Evolutionary conservation across 768 basidiomycete genomes (phyloP).

Genomic region (Sporobolomyces pararoseus): DNA sequence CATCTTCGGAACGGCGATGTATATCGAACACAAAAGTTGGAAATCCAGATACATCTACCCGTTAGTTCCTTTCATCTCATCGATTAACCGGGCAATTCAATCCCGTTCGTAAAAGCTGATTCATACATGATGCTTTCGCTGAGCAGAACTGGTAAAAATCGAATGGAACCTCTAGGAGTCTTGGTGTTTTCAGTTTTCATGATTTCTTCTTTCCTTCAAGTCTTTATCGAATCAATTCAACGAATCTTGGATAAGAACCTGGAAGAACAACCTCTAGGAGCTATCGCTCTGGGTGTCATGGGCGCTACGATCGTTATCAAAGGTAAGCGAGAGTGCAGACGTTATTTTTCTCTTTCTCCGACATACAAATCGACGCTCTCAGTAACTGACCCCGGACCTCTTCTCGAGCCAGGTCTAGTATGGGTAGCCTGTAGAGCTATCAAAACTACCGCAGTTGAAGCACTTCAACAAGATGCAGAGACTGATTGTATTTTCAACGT

Average conservation of each 20-base stretch:
- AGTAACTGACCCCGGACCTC: no score
- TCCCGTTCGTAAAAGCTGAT: no score
- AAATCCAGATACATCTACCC: conserved; percentile 36
- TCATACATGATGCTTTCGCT: no score
- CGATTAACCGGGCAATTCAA: not conserved
- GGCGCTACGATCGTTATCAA: conserved; percentile 51
- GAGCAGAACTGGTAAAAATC: conserved; percentile 13
- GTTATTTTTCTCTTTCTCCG: no score
- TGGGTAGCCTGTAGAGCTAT: conserved; percentile 36
- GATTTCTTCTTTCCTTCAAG: conserved; percentile 48
- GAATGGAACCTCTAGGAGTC: conserved; percentile 52
- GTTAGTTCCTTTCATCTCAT: not conserved
- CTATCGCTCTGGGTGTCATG: conserved; percentile 45
- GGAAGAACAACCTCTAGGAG: conserved; percentile 40
- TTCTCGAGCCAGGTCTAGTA: conserved; percentile 1
- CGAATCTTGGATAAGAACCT: conserved; percentile 43
- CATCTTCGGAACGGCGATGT: conserved; percentile 50
- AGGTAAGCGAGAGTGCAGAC: no score
- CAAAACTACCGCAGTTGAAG: conserved; percentile 47
- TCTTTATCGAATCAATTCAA: conserved; percentile 52
- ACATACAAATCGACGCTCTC: no score
- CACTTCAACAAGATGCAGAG: conserved; percentile 53
- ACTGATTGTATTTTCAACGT: conserved; percentile 53
- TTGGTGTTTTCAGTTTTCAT: conserved; percentile 52
- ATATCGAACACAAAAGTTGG: conserved; percentile 45